Evolutionary conservation across 139 green algal species (phyloP).

Genomic region (Zygnema circumcarinatum): DNA sequence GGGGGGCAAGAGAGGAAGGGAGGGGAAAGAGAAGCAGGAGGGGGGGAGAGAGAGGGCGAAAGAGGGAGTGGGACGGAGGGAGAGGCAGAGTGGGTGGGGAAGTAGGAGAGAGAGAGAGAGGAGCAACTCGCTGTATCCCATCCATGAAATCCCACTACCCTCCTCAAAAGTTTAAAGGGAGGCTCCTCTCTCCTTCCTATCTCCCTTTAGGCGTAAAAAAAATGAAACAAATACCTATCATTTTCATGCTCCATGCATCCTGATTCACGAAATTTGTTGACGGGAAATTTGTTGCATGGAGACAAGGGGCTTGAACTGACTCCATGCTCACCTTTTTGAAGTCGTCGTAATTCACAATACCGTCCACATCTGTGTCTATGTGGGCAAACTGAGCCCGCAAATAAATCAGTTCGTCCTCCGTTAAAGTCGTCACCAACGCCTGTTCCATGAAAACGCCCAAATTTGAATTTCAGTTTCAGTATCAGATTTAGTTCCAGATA

Average conservation of each 20-base stretch:
- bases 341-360: conserved; percentile 6
- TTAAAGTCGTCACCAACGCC: conserved; percentile 3
- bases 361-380: conserved; percentile 30
- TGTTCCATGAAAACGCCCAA: neutral
- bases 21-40: no score
- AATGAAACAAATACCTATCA: neutral
- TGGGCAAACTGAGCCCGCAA: neutral
- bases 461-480: neutral
- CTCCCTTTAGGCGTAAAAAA: no score
- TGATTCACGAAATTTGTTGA: neutral
- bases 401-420: conserved; percentile 31
- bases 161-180: no score
- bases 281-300: conserved; percentile 10
- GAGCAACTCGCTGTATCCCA: no score
- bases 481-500: no score
- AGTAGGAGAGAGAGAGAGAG: no score
- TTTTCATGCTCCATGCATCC: neutral
- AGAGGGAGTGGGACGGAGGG: no score
- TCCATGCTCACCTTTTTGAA: conserved; percentile 23
- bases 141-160: no score
- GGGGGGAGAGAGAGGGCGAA: no score
- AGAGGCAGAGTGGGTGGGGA: no score
- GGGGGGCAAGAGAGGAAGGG: no score
- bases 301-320: neutral
- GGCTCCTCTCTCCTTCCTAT: no score